Conservation (phyloP, 202 grass and related monocot species). For the Brachypodium distachyon region DNA sequence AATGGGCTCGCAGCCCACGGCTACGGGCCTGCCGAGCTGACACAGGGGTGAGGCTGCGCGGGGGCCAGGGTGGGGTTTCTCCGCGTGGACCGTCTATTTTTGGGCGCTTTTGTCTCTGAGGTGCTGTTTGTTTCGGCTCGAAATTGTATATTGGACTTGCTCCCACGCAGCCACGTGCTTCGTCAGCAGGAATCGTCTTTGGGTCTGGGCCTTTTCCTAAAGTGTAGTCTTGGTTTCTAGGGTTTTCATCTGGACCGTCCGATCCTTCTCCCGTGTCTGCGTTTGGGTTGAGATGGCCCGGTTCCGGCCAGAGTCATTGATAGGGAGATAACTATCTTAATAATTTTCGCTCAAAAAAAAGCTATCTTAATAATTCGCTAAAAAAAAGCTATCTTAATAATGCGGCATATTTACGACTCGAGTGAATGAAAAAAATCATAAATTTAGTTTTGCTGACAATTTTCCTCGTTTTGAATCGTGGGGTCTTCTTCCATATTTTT, state of each 20-base stretch:
- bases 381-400: no score
- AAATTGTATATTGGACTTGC: no score
- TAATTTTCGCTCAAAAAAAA: no score
- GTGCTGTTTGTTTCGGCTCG: not conserved
- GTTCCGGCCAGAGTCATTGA: not conserved
- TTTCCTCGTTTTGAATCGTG: no score
- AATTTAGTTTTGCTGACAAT: no score
- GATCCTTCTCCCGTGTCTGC: not conserved
- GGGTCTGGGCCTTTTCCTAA: not conserved
- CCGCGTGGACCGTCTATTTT: not conserved
- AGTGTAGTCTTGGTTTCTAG: not conserved
- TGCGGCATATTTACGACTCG: no score
- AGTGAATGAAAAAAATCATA: no score
- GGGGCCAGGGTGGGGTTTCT: slow-evolving; percentile 16
- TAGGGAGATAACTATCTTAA: no score
- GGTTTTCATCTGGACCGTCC: not conserved
- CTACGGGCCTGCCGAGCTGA: slow-evolving; percentile 14
- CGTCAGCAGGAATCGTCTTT: not conserved
- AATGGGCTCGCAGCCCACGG: slow-evolving; percentile 38
- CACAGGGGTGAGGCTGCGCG: slow-evolving; percentile 14
- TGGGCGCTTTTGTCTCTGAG: not conserved
- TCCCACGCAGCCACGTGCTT: no score
- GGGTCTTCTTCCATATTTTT: no score
- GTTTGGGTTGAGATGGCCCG: not conserved
- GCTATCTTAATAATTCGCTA: no score